Base-by-base conservation (phyloP, 768 basidiomycete genomes). In the Leucosporidium yakuticum region DNA sequence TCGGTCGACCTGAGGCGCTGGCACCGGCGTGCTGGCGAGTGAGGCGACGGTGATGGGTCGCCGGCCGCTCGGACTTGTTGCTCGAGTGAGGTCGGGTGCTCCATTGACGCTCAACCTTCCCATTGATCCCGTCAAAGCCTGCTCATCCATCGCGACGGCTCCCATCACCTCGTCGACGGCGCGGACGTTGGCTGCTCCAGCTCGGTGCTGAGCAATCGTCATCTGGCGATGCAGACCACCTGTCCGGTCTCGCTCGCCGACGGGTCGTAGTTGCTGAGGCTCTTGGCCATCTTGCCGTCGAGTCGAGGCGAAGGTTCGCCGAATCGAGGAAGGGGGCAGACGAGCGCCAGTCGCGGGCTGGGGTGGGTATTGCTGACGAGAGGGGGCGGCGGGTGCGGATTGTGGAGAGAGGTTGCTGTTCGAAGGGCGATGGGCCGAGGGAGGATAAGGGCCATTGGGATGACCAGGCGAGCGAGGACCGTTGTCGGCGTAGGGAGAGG, bases 1-100 rank as follows among this genome's bases (percentile, higher is more conserved):
- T 90, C 8, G 84, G 81, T 23, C 91, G 91, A 21, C 47, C 2
- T n/a, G 14, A 5, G 39, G 50, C 12, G 23, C 39, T 15, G 5
- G 50, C 11, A 4, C 17, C 11, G 0, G 62, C 23, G 23, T 12
- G 7, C 50, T 27, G 4, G 48, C 47, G 1, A 20, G 23, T 20
- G 56, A 31, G 20, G n/a, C 56, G 56, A 58, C 6, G 56, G 21
- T 39, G 56, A 31, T 29, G 29, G 54, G 12, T 31, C 57, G 34
- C n/a, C 19, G 12, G 4, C 9, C 29, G n/a, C 50, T 32, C 20
- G 39, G 39, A 15, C 39, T 44, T 15, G 39, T 15, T 15, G 39
- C 39, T 44, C 11, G 17, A 3, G 39, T 9, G 39, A 8, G 50
- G 20, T 19, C 50, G 57, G 34, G 4, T 34, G 36, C 14, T 6